These are phyloP conservation scores for Thielaviopsis euricoi DNA, from an alignment of 2,329 filamentous ascomycete species.

Conservation along the genomic window DNA sequence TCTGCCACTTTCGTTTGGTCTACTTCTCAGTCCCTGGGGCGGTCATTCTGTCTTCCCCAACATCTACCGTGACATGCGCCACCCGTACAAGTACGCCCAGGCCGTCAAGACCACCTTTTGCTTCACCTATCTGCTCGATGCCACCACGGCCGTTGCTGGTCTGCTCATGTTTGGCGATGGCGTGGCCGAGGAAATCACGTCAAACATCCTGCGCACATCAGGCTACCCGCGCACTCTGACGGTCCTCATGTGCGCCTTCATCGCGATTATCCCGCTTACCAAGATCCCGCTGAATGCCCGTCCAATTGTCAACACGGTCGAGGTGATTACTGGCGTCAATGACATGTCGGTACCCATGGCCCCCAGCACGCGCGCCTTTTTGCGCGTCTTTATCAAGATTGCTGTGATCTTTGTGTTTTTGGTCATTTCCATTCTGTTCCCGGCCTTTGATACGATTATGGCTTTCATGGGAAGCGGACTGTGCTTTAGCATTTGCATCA, in stretches of 20 bases:
- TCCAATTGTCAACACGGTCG: conserved; percentile 71
- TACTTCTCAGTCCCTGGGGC: conserved; percentile 65
- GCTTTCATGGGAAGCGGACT: conserved; percentile 76
- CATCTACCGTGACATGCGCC: conserved; percentile 46
- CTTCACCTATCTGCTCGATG: conserved; percentile 75
- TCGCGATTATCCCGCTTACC: conserved; percentile 84
- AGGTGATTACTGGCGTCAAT: conserved; percentile 59
- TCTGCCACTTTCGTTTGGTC: conserved; percentile 71
- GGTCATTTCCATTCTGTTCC: conserved; percentile 50
- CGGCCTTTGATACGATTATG: conserved; percentile 80
- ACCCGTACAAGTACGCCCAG: conserved; percentile 64
- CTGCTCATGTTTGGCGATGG: conserved; percentile 87
- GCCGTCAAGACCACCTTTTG: conserved; percentile 67
- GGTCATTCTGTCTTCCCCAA: conserved; percentile 66
- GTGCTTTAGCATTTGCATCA: conserved; percentile 88
- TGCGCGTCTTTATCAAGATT: conserved; percentile 40
- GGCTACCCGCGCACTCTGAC: conserved; percentile 61
- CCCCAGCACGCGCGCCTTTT: conserved; percentile 19
- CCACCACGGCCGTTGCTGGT: conserved; percentile 65
- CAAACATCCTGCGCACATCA: conserved; percentile 61
- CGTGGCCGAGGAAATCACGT: conserved; percentile 79
- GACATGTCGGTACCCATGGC: conserved; percentile 27
- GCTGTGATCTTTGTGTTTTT: conserved; percentile 56
- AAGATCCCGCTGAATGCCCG: conserved; percentile 87
- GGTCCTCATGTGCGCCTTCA: conserved; percentile 68